Conservation (phyloP, 139 green algal genomes). For the Micromonas pusilla region DNA sequence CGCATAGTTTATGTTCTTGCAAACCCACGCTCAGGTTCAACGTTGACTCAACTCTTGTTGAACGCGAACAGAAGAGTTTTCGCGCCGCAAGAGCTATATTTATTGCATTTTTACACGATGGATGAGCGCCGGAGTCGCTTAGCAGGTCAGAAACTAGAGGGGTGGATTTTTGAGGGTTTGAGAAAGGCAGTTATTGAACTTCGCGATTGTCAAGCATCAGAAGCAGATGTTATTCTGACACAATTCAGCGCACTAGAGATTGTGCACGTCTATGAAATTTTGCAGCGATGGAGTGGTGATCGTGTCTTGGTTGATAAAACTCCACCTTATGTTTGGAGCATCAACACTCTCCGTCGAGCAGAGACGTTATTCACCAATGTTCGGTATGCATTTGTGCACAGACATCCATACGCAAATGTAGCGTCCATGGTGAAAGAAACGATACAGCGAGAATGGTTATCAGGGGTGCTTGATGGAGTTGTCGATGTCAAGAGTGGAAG, state of each 20-base stretch:
- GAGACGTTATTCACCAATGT: background rate
- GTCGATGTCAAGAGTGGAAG: background rate
- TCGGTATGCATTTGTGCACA: background rate
- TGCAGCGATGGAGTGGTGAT: background rate
- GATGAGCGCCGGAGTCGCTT: background rate
- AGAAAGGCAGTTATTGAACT: background rate
- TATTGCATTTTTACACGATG: background rate
- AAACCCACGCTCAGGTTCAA: background rate
- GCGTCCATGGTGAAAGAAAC: background rate
- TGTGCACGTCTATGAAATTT: background rate
- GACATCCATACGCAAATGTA: slow-evolving; percentile 8
- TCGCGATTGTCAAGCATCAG: background rate
- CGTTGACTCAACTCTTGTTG: background rate
- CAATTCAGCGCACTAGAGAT: background rate
- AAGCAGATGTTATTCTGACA: background rate
- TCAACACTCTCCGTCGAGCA: background rate
- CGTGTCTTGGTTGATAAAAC: slow-evolving; percentile 14
- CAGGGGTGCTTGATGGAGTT: background rate
- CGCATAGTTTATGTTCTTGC: background rate
- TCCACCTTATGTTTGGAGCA: background rate
- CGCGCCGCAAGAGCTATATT: slow-evolving; percentile 12
- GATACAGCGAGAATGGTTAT: background rate
- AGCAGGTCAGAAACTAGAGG: background rate
- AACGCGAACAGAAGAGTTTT: background rate
- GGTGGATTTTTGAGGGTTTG: background rate